These are phyloP conservation scores for Candida loeiensis DNA, from an alignment of 805 yeast genomes.

Conservation along the genomic window DNA sequence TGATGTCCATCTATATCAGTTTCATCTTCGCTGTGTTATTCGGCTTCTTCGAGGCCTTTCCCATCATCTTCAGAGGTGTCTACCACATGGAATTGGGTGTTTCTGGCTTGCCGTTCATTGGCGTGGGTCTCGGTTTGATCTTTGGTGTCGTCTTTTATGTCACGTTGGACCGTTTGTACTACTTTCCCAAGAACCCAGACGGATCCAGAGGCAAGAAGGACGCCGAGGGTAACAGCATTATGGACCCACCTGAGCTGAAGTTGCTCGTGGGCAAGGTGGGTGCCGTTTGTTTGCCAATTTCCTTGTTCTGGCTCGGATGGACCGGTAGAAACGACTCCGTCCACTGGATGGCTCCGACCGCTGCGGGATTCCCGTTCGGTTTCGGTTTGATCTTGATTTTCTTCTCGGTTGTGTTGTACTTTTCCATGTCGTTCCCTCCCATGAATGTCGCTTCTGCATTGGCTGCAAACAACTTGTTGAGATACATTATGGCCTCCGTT, in stretches of 20 bases:
- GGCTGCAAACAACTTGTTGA: constrained; percentile 80
- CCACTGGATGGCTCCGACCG: constrained; percentile 75
- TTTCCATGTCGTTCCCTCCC: constrained; percentile 71
- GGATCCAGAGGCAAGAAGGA: constrained; percentile 58
- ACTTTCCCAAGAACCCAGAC: constrained; percentile 56
- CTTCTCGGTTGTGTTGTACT: constrained; percentile 65
- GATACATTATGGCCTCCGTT: constrained; percentile 72
- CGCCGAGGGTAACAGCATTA: constrained; percentile 50
- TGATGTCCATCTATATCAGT: constrained; percentile 66
- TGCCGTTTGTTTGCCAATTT: constrained; percentile 59
- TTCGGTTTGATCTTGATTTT: constrained; percentile 70
- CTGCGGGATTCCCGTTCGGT: constrained; percentile 78
- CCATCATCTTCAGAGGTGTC: constrained; percentile 65
- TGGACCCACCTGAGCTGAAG: constrained; percentile 59
- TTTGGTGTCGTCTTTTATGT: constrained; percentile 52
- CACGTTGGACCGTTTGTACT: constrained; percentile 44
- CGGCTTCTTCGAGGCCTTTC: constrained; percentile 78
- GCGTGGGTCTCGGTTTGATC: constrained; percentile 66
- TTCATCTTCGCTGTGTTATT: constrained; percentile 74
- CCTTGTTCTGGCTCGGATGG: constrained; percentile 84
- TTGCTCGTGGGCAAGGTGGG: constrained; percentile 64
- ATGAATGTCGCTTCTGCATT: constrained; percentile 77
- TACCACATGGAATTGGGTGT: constrained; percentile 58
- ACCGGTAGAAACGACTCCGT: constrained; percentile 49
- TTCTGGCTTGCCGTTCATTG: constrained; percentile 67